Conservation (phyloP, 345 rosid species). For the Dimocarpus longan region DNA sequence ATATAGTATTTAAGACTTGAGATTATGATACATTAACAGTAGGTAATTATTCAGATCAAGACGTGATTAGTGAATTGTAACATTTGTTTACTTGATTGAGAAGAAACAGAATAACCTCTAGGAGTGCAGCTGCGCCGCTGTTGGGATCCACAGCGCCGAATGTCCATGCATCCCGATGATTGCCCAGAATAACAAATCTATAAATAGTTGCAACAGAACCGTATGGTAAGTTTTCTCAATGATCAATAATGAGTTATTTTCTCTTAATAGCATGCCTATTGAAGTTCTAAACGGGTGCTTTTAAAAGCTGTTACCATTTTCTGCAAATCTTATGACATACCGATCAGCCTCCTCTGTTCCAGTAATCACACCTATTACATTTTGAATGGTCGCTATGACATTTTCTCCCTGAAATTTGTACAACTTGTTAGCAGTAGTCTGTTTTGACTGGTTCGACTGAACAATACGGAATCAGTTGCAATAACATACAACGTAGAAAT, state of each 20-base stretch:
- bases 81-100: neutral
- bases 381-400: conserved; percentile 62
- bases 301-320: conserved; percentile 1
- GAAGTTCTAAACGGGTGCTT: neutral
- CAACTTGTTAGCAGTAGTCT: neutral
- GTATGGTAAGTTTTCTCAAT: neutral
- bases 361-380: conserved; percentile 75
- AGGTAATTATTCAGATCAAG: conserved; percentile 13
- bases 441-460: neutral
- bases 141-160: conserved; percentile 92
- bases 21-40: no score
- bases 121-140: conserved; percentile 79
- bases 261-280: neutral
- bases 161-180: conserved; percentile 95
- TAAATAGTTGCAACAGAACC: neutral
- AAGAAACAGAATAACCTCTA: conserved; percentile 53
- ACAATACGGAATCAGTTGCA: neutral
- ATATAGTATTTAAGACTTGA: no score
- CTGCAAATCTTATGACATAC: conserved; percentile 35
- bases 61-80: neutral
- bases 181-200: conserved; percentile 75
- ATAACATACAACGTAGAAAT: no score
- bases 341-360: conserved; percentile 86
- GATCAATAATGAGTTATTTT: neutral
- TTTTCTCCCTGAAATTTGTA: conserved; percentile 58